phyloP scores from a whole-genome alignment of 2,329 filamentous ascomycete genomes.

The Ampelomyces quisqualis region DNA sequence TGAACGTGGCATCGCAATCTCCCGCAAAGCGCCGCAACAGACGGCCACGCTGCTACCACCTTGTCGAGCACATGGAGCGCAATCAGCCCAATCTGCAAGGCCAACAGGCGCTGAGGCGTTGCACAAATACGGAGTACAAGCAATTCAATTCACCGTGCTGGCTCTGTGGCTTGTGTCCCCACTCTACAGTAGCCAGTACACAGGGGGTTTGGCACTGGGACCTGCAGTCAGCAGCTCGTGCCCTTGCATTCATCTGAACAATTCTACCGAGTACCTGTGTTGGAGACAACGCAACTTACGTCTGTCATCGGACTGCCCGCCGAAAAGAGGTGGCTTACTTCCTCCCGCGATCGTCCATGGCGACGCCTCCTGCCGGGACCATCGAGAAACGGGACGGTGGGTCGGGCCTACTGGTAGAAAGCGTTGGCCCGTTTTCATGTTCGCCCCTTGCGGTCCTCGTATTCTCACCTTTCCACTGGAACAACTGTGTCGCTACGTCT shows the following conservation, averaged over 20 bases:
- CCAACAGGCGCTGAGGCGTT: constrained; percentile 10
- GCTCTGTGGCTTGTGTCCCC: too few relatives aligned
- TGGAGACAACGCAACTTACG: constrained; percentile 7
- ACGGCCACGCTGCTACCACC: neutral
- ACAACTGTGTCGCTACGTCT: constrained; percentile 16
- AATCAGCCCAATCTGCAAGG: constrained; percentile 14
- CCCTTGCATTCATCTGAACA: constrained; percentile 2
- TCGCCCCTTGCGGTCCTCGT: constrained; percentile 20
- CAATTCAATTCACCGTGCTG: too few relatives aligned
- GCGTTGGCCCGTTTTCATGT: constrained; percentile 24
- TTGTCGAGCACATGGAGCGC: constrained; percentile 12
- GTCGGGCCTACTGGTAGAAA: constrained; percentile 16
- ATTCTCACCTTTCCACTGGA: constrained; percentile 15
- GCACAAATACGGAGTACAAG: constrained; percentile 28
- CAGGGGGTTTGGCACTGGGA: constrained; percentile 8
- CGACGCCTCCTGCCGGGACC: constrained; percentile 10
- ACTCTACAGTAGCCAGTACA: constrained; percentile 12
- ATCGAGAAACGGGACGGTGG: constrained; percentile 13
- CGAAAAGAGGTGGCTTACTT: constrained; percentile 11
- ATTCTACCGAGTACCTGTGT: constrained; percentile 5
- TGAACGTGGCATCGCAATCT: constrained; percentile 23
- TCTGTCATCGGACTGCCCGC: constrained; percentile 13
- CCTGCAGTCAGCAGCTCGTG: constrained; percentile 14
- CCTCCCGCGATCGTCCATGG: constrained; percentile 13
- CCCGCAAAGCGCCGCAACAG: constrained; percentile 11